Evolutionary conservation across 306 rosid species (phyloP).

Genomic region (Begonia fuchsioides): DNA sequence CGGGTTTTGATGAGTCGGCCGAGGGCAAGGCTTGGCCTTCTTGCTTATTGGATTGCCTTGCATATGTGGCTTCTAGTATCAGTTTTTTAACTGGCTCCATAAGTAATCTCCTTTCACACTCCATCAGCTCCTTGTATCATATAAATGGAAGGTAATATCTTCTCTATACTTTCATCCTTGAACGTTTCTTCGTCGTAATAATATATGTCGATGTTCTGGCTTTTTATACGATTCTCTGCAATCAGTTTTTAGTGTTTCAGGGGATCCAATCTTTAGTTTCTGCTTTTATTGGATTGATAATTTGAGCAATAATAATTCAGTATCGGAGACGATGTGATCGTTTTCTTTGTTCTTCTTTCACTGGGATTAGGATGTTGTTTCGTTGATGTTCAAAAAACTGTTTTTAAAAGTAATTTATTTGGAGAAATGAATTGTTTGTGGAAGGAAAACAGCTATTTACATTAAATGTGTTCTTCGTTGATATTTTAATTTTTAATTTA

Average conservation of each 20-base stretch:
- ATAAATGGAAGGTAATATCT: slow-evolving; percentile 7
- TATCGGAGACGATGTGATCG: background rate
- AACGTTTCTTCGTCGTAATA: too few relatives aligned
- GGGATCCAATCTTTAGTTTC: slow-evolving; percentile 16
- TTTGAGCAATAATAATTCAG: background rate
- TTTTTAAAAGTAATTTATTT: too few relatives aligned
- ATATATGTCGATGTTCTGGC: slow-evolving; percentile 4
- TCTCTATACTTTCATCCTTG: background rate
- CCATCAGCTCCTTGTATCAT: slow-evolving; percentile 29
- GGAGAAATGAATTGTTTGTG: too few relatives aligned
- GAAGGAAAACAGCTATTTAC: too few relatives aligned
- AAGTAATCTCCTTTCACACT: slow-evolving; percentile 10
- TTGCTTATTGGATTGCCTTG: slow-evolving; percentile 59
- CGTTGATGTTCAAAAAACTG: too few relatives aligned
- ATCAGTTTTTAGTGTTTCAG: slow-evolving; percentile 75
- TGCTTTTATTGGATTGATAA: background rate
- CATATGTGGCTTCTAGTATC: slow-evolving; percentile 84
- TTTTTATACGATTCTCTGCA: slow-evolving; percentile 35
- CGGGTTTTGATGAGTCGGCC: slow-evolving; percentile 85
- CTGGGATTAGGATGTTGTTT: too few relatives aligned
- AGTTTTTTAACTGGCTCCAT: slow-evolving; percentile 34
- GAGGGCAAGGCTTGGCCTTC: slow-evolving; percentile 70
- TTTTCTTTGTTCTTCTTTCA: too few relatives aligned
- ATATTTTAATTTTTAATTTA: too few relatives aligned
- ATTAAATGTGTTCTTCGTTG: too few relatives aligned